Conservation (phyloP, 2,329 filamentous ascomycete genomes). For the Coniochaeta sp. region DNA sequence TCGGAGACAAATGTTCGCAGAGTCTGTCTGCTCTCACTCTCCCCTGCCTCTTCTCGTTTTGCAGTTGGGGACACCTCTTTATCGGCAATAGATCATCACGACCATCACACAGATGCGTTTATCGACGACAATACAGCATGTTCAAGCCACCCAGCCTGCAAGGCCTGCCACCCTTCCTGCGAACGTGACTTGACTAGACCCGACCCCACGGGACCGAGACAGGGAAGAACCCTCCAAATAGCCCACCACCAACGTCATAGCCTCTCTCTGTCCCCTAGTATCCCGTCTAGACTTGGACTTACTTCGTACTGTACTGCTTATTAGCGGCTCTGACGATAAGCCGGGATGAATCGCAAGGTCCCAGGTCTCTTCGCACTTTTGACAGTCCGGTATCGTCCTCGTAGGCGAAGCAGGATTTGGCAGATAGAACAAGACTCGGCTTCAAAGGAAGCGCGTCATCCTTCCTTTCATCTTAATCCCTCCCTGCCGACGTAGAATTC, state of each 20-base stretch:
- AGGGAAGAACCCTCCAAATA: neutral
- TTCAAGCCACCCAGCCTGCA: neutral
- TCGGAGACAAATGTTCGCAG: too few relatives aligned
- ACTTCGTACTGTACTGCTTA: too few relatives aligned
- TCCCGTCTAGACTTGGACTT: too few relatives aligned
- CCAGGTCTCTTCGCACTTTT: neutral
- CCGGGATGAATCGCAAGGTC: neutral
- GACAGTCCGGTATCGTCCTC: too few relatives aligned
- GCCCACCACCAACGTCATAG: slow-evolving; percentile 2
- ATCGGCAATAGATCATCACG: too few relatives aligned
- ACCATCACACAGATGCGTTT: too few relatives aligned
- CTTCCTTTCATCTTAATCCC: neutral
- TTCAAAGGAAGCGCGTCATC: neutral
- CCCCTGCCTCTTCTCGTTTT: too few relatives aligned
- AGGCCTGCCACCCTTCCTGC: too few relatives aligned
- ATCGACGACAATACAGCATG: neutral
- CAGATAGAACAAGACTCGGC: neutral
- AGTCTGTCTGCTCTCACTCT: too few relatives aligned
- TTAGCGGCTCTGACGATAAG: neutral
- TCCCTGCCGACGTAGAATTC: neutral
- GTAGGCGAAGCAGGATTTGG: too few relatives aligned
- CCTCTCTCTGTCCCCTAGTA: neutral
- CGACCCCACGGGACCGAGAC: neutral
- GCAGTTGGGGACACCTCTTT: too few relatives aligned
- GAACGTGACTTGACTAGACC: neutral